Evolutionary conservation across 331 rosid species (phyloP), one percentile per base, ranked within the genome.

Genomic region (Stylosanthes scabra): DNA sequence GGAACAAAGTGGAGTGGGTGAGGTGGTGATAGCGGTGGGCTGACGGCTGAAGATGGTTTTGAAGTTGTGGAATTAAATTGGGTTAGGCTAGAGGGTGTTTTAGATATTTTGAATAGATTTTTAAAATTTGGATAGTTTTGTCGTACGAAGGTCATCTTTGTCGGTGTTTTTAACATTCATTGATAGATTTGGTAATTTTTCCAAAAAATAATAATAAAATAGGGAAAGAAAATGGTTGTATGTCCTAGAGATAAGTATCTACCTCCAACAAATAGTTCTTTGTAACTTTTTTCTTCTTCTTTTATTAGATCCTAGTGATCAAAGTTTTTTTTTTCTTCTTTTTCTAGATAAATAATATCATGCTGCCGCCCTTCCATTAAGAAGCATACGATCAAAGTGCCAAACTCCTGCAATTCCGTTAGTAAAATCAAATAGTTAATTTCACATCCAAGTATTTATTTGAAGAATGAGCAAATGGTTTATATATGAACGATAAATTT

Each of bases 321-420:
- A 60, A 4, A 16, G 37, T 15, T 31, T 31, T 5, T 31, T n/a
- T n/a, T n/a, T n/a, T n/a, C n/a, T n/a, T n/a, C n/a, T n/a, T n/a
- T 31, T 31, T 54, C 20, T 20, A 28, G 59, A 59, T 46, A 7
- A 56, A 25, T 12, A 20, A 25, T 12, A 20, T 70, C 81, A 80
- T 54, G 79, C 54, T 7, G 59, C 82, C 11, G 20, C 71, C 11
- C 34, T 74, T 46, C 66, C 81, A 58, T 68, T 45, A 27, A 75
- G 84, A 7, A 80, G 84, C 80, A 80, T 76, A 51, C 67, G 82
- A 76, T 83, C 82, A 34, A 83, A 83, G 63, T 83, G 77, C 87
- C 87, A 80, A 63, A 80, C 80, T 29, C 80, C 82, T 80, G 71
- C 71, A 83, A 66, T 4, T 49, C 41, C 78, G 57, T 2, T 60